A percentile compares a stretch with the other conserved stretches of the same genome.
Conservation (phyloP, 225 moss, liverwort and hornwort genomes). For the Straminergon stramineum region DNA sequence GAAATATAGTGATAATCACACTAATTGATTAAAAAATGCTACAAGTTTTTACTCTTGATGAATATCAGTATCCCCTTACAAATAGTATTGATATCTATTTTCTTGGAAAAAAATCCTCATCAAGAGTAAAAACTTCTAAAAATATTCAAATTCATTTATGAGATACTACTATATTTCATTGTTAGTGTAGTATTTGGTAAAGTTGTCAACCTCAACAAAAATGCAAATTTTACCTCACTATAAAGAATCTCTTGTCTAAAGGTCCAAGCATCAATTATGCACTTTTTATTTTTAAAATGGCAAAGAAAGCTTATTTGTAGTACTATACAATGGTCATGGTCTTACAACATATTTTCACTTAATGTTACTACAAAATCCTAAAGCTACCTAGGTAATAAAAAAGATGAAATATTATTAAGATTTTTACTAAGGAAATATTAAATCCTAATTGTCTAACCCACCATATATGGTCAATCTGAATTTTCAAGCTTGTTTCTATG, state of each 20-base stretch:
- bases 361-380: neutral
- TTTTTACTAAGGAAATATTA: too few species aligned
- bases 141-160: neutral
- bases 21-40: neutral
- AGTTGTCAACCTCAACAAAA: neutral
- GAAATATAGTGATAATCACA: neutral
- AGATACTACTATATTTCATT: neutral
- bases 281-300: neutral
- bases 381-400: too few species aligned
- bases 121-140: accelerated
- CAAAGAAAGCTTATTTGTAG: neutral
- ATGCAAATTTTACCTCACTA: neutral
- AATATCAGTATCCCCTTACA: accelerated
- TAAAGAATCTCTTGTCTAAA: too few species aligned
- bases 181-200: neutral
- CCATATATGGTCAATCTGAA: too few species aligned
- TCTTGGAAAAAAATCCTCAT: neutral
- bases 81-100: neutral
- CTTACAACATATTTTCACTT: neutral
- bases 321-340: neutral
- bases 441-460: too few species aligned
- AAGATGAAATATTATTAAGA: neutral
- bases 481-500: too few species aligned
- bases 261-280: too few species aligned
- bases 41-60: neutral